Percentiles rank a stretch among this genome's conserved stretches.
These are phyloP conservation scores for Kuraishia piskuri DNA, from an alignment of 805 yeast species.

Conservation along the genomic window DNA sequence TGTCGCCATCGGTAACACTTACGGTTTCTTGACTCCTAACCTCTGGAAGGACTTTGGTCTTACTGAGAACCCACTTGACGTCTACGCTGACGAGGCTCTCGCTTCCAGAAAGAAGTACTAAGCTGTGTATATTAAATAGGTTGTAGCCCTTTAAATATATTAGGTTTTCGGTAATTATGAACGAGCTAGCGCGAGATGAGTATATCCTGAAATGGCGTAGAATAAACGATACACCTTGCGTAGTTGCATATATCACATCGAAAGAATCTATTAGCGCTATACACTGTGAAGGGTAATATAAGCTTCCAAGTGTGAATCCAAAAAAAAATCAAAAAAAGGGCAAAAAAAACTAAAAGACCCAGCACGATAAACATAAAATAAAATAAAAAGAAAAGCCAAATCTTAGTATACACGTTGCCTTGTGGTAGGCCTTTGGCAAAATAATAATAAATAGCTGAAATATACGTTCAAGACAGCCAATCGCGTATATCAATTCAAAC, in stretches of 20 bases:
- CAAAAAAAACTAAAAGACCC: background rate
- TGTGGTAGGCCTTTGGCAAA: background rate
- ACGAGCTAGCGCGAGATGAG: too few relatives aligned
- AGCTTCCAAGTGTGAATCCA: background rate
- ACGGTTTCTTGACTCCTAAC: conserved; percentile 99
- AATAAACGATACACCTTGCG: too few relatives aligned
- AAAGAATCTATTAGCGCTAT: conserved; percentile 2
- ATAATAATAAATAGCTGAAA: background rate
- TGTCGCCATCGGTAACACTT: conserved; percentile 99
- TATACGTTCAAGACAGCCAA: background rate
- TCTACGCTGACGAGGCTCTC: conserved; percentile 80
- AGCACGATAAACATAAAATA: background rate
- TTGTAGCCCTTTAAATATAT: background rate
- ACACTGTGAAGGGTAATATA: background rate
- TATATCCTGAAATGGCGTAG: too few relatives aligned
- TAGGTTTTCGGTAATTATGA: background rate
- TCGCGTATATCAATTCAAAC: conserved; percentile 5
- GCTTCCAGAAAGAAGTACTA: conserved; percentile 71
- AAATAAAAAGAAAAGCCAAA: background rate
- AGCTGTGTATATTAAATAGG: conserved; percentile 11
- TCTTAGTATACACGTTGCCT: background rate
- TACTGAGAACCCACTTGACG: conserved; percentile 89
- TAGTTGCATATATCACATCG: too few relatives aligned
- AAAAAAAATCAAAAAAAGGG: conserved; percentile 2
- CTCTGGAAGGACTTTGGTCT: conserved; percentile 86